Conservation (phyloP, 2,329 filamentous ascomycete genomes). For the Colletotrichum lentis region DNA sequence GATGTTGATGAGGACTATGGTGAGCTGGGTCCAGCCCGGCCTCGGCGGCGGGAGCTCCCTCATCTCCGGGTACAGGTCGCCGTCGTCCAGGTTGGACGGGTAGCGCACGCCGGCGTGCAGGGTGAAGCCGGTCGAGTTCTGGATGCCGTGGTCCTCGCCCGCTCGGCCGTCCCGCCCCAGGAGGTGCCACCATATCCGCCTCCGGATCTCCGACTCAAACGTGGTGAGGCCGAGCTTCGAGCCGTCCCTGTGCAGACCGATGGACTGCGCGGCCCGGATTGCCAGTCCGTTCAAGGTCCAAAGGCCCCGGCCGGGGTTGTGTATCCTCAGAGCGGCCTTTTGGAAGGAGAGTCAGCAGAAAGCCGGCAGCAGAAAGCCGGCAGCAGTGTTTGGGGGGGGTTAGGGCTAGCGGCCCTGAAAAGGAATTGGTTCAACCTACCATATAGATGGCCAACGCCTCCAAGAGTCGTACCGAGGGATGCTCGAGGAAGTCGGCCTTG, state of each 20-base stretch:
- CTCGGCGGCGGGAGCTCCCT: constrained; percentile 56
- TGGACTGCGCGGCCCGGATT: constrained; percentile 57
- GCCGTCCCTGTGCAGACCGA: constrained; percentile 61
- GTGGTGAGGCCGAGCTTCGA: constrained; percentile 44
- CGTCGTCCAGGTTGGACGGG: constrained; percentile 65
- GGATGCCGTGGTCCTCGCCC: constrained; percentile 64
- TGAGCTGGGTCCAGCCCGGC: constrained; percentile 65
- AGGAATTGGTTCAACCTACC: constrained; percentile 40
- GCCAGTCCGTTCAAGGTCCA: constrained; percentile 56
- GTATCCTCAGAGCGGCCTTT: constrained; percentile 45
- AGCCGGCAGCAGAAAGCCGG: background rate
- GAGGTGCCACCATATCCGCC: constrained; percentile 65
- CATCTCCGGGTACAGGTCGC: constrained; percentile 59
- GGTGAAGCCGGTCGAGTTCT: constrained; percentile 33
- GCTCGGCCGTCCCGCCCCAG: constrained; percentile 61
- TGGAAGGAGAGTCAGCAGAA: constrained; percentile 31
- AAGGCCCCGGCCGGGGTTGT: constrained; percentile 47
- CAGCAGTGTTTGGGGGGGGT: no score
- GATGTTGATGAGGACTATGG: constrained; percentile 62
- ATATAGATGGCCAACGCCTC: constrained; percentile 51
- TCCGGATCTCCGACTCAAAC: constrained; percentile 63
- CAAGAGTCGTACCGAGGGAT: constrained; percentile 48
- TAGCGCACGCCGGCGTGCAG: constrained; percentile 58
- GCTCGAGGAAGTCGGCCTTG: constrained; percentile 51
- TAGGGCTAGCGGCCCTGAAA: no score